phyloP scores from a whole-genome alignment of 23 red algal species.

The Gracilaria gracilis region DNA sequence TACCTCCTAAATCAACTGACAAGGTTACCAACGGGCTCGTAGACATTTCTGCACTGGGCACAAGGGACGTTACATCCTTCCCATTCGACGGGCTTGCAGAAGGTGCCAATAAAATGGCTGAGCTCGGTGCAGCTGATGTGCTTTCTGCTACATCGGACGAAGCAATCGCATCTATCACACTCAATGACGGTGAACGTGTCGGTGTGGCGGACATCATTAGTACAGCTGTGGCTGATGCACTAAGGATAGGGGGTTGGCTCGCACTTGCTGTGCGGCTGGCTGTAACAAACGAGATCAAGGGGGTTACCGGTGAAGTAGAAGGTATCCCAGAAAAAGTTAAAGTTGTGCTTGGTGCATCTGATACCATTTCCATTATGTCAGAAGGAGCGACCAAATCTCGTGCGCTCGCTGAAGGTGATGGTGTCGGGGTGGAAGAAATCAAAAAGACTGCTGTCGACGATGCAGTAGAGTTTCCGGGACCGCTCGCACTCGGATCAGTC shows the following conservation, averaged over 20 bases:
- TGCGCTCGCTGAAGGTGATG: background rate
- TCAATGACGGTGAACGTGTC: background rate
- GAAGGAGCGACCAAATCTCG: conserved; percentile 15
- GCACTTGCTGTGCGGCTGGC: background rate
- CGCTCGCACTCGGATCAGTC: background rate
- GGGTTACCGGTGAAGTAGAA: background rate
- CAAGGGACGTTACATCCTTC: background rate
- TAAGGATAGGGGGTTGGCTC: background rate
- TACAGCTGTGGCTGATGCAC: conserved; percentile 8
- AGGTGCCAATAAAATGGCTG: background rate
- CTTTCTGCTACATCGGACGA: conserved; percentile 4
- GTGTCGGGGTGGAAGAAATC: conserved; percentile 20
- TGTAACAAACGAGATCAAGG: conserved; percentile 7
- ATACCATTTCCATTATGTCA: conserved; percentile 20
- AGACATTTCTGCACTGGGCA: background rate
- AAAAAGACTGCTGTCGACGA: background rate
- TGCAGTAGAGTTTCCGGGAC: background rate
- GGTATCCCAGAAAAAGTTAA: conserved; percentile 16
- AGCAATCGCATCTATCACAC: background rate
- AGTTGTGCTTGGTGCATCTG: conserved; percentile 23
- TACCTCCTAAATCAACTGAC: background rate
- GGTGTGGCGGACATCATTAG: background rate
- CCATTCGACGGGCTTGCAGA: background rate
- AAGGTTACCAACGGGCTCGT: background rate
- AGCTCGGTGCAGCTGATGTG: background rate